Evolutionary conservation across 1,284 basidiomycete genomes (phyloP).

Genomic region (Leccinum pachyderme): DNA sequence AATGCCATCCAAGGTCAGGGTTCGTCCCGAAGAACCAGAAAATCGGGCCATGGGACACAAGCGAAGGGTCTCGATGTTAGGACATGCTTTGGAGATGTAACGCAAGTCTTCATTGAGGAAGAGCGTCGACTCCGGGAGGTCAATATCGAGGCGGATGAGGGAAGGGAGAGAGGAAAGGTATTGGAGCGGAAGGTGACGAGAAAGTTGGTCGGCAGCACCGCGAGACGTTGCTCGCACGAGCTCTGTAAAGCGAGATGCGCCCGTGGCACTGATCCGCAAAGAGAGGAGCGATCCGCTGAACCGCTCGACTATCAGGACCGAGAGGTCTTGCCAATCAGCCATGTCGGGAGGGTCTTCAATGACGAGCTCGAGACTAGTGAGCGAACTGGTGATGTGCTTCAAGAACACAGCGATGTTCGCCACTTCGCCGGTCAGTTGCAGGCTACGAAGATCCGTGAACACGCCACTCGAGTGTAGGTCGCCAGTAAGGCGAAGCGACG

Average conservation of each 20-base stretch:
- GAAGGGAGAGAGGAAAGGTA: conserved; percentile 52
- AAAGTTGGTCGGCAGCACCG: conserved; percentile 50
- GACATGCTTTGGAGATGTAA: conserved; percentile 57
- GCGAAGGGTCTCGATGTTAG: conserved; percentile 61
- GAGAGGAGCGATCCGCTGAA: conserved; percentile 59
- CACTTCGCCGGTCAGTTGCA: conserved; percentile 67
- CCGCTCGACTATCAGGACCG: conserved; percentile 55
- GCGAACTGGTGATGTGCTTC: conserved; percentile 57
- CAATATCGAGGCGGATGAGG: conserved; percentile 62
- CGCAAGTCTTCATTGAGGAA: conserved; percentile 60
- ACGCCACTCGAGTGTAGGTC: conserved; percentile 49
- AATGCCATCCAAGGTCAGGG: conserved; percentile 57
- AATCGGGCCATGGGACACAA: conserved; percentile 68
- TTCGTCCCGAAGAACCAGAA: conserved; percentile 46
- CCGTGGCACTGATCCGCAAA: conserved; percentile 58
- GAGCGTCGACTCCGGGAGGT: conserved; percentile 69
- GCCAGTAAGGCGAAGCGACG: conserved; percentile 56
- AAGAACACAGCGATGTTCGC: conserved; percentile 68
- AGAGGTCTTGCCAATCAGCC: conserved; percentile 71
- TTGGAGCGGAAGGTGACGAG: conserved; percentile 57
- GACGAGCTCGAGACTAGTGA: conserved; percentile 63
- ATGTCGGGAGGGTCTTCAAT: conserved; percentile 74
- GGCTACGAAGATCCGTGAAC: conserved; percentile 55
- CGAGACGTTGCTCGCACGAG: conserved; percentile 64
- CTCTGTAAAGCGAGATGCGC: conserved; percentile 62